Base-by-base conservation (phyloP, 2,329 filamentous ascomycete genomes). In the Arthrocladium fulminans region DNA sequence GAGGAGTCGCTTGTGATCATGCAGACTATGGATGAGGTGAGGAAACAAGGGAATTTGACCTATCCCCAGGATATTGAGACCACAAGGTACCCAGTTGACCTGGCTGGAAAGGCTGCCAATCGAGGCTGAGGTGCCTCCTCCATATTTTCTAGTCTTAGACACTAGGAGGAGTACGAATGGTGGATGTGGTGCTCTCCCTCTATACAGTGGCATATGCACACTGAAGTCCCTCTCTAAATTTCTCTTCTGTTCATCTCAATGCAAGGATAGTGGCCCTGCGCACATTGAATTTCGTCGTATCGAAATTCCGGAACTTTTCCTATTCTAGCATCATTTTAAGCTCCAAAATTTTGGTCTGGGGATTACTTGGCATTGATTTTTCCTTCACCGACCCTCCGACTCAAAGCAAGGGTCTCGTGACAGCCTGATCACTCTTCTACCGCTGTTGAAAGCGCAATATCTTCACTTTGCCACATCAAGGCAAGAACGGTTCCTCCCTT, bases 1-100 rank as follows among this genome's bases (percentile, higher is more conserved):
- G 74, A 78, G 37, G 88, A 95, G 74, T 90, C 84, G 61, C 73
- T 94, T 45, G 75, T 81, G 41, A 87, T 95, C 54, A 94, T 95
- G 88, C 83, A 89, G 62, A 72, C 77, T 2, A 85, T 86, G 81
- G 82, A 86, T 69, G 77, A 83, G 65, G 77, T 80, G n/a, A 71
- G 82, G 59, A 74, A 68, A 62, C 79, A 84, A 66, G 75, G 76
- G 44, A 77, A 75, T 1, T 66, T 86, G 63, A 70, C 61, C 45
- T 85, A 83, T 65, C 80, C 81, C 1, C 73, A 81, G 54, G 73
- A 75, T 63, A 84, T 86, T 61, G 81, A 85, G 73, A 78, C 69
- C 45, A 69, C 69, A 13, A 67, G 75, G 19, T 79, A 74, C 60
- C 76, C 76, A 46, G 59, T 75, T 25, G 60, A 69, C 49, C 48